A percentile compares a stretch with the other conserved stretches of the same genome.
Evolutionary conservation across 305 asterid species (phyloP).

Genomic region (Solanum chacoense): DNA sequence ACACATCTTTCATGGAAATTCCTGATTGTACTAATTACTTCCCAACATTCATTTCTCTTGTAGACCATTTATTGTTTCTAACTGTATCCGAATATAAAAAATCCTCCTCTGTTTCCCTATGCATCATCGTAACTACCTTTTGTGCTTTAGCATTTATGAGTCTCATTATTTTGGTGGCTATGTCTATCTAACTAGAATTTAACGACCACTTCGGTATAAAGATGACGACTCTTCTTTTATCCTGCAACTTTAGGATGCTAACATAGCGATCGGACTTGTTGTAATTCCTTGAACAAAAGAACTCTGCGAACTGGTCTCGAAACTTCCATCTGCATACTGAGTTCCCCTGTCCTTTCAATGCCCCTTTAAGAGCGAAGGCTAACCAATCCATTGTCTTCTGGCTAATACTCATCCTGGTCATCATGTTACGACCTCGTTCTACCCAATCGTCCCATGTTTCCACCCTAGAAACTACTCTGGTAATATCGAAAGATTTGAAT

Average conservation of each 20-base stretch:
- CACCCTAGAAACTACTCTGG: not conserved
- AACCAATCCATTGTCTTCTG: not conserved
- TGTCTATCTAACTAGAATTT: not conserved
- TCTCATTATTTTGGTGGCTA: not conserved
- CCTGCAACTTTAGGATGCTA: no score
- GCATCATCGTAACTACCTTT: not conserved
- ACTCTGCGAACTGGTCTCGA: no score
- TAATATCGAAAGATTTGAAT: not conserved
- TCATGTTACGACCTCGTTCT: no score
- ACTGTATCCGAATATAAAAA: no score
- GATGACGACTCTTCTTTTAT: not conserved
- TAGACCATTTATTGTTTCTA: not conserved
- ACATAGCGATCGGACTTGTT: no score
- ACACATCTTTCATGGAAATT: no score
- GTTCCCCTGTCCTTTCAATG: no score
- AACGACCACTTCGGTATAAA: not conserved
- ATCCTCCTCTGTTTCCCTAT: no score
- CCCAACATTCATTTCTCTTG: not conserved
- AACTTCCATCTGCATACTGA: no score
- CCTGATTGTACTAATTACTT: no score
- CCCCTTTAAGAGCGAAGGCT: no score
- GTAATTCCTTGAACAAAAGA: no score
- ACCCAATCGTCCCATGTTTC: not conserved
- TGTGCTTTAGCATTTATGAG: not conserved
- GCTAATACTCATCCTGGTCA: not conserved